phyloP scores from a whole-genome alignment of 148 eudicot genomes.

The Camellia granthamiana region DNA sequence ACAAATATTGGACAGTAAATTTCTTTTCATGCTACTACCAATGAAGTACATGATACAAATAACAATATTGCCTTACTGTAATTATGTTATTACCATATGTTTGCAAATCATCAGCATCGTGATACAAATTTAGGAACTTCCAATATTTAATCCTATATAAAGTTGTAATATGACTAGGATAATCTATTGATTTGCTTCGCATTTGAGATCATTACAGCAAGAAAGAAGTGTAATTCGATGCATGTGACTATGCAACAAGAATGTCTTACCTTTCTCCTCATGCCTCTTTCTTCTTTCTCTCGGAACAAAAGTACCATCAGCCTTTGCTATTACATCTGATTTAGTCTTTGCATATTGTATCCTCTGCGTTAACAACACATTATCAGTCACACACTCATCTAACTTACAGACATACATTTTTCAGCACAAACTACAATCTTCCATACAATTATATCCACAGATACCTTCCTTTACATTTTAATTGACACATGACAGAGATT shows the following conservation, averaged over 20 bases:
- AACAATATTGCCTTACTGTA: not conserved
- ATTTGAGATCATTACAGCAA: not conserved
- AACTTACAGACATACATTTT: not conserved
- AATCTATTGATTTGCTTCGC: not conserved
- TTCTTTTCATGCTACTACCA: not conserved
- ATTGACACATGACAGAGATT: not conserved
- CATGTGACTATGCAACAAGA: not conserved
- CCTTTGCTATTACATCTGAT: constrained; percentile 86
- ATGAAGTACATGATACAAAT: not conserved
- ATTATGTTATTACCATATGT: not conserved
- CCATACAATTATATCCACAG: not conserved
- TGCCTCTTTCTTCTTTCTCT: constrained; percentile 87
- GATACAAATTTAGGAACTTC: not conserved
- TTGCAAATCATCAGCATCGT: not conserved
- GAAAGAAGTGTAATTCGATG: not conserved
- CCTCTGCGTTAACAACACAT: constrained; percentile 47
- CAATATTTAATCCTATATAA: too few species aligned
- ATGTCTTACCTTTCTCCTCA: constrained; percentile 75
- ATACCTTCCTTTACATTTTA: not conserved
- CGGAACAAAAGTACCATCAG: constrained; percentile 89
- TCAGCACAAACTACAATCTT: not conserved
- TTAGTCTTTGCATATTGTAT: constrained; percentile 93
- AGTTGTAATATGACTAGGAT: not conserved
- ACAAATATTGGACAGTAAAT: not conserved
- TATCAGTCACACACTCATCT: not conserved